A percentile compares a stretch with the other conserved stretches of the same genome.
These are phyloP conservation scores for Ceratocystis albifundus DNA, from an alignment of 2,329 filamentous ascomycete species.

Conservation along the genomic window DNA sequence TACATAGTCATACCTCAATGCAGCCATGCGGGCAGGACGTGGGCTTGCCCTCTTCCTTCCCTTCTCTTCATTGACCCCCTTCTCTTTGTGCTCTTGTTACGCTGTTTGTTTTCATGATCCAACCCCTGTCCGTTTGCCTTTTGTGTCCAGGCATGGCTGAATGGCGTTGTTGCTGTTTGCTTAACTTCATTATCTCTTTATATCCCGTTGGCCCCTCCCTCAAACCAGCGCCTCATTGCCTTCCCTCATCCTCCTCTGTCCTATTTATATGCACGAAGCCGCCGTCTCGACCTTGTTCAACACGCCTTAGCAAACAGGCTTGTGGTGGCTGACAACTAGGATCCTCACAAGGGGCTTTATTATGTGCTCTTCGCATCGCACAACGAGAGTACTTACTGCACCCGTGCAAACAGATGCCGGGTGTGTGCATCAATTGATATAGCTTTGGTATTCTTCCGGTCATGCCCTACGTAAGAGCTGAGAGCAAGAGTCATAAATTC, in stretches of 20 bases:
- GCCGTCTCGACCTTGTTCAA: not conserved
- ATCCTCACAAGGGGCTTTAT: not conserved
- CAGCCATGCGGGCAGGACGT: not conserved
- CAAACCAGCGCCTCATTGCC: too few relatives aligned
- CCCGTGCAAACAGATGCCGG: not conserved
- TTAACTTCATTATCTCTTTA: not conserved
- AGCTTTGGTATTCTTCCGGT: not conserved
- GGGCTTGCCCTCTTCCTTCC: not conserved
- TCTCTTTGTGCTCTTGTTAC: not conserved
- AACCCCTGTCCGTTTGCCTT: not conserved
- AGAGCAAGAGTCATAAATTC: not conserved
- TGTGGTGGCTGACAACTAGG: not conserved
- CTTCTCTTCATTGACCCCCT: not conserved
- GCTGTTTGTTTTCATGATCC: not conserved
- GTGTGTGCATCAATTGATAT: not conserved
- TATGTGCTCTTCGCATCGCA: not conserved
- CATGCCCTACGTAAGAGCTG: not conserved
- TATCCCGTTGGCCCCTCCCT: not conserved
- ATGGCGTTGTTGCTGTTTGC: conserved; percentile 1
- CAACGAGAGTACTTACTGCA: not conserved
- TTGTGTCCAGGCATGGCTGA: not conserved
- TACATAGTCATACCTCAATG: not conserved
- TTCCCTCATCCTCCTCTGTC: not conserved
- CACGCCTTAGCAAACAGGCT: not conserved
- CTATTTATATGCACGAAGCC: not conserved